phyloP scores from a whole-genome alignment of 148 eudicot species.

The Arbutus unedo region DNA sequence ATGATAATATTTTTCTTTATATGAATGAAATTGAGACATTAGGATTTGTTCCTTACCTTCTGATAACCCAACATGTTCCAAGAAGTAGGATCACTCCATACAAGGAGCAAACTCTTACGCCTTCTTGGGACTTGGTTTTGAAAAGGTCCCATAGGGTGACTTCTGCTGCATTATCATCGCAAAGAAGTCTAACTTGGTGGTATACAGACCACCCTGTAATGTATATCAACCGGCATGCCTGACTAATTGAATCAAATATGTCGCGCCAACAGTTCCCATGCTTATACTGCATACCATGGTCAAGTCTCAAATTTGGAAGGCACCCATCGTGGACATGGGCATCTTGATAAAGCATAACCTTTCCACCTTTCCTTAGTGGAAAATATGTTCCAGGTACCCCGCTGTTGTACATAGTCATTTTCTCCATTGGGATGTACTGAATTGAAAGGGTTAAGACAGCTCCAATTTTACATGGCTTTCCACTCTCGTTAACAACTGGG shows the following conservation, averaged over 20 bases:
- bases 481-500: constrained; percentile 45
- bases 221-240: constrained; percentile 71
- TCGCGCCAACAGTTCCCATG: constrained; percentile 89
- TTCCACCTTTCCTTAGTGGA: constrained; percentile 72
- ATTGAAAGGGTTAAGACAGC: constrained; percentile 56
- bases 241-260: constrained; percentile 59
- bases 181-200: constrained; percentile 61
- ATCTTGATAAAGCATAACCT: constrained; percentile 85
- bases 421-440: constrained; percentile 60
- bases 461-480: constrained; percentile 50
- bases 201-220: constrained; percentile 93
- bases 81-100: constrained; percentile 97
- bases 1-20: not conserved
- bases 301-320: constrained; percentile 65
- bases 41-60: constrained; percentile 40
- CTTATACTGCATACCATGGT: constrained; percentile 36
- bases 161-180: constrained; percentile 32
- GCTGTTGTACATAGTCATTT: constrained; percentile 39
- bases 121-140: constrained; percentile 74
- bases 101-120: constrained; percentile 82
- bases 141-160: constrained; percentile 67
- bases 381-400: constrained; percentile 85
- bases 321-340: constrained; percentile 66
- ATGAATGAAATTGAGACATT: not conserved
- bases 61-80: constrained; percentile 46